Evolutionary conservation across 306 rosid genomes (phyloP), one percentile per base, ranked within the genome.

Genomic region (Quercus glauca): DNA sequence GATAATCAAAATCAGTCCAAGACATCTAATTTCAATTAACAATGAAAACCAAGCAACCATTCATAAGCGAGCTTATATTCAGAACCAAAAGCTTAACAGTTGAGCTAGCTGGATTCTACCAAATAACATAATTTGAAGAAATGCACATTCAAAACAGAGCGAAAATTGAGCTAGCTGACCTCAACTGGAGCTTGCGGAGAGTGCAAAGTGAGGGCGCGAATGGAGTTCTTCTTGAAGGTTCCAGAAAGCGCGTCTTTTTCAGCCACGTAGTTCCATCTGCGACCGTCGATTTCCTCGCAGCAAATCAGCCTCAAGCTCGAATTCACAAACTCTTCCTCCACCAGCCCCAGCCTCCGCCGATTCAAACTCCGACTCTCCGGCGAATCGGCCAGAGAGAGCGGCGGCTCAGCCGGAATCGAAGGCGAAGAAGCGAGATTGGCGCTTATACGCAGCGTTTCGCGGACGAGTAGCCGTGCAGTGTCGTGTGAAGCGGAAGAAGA

Each of bases 231-330:
- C 81, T 81, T 90, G 86, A 86, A 90, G 72, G 67, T 76, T 51
- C 89, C 89, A 15, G 71, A 69, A 13, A 49, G 53, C 1, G 82
- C 78, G 75, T 90, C 92, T 3, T 81, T 82, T 29, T 93, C 98
- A 1, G 96, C 96, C 4, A 95, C 90, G 81, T 95, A 93, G 52
- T 87, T 88, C 98, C 98, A 95, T 49, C 93, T 81, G 4, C 96
- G 93, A 17, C 99, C 98, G 35, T 95, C 96, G 69, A 95, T 71
- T 85, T 95, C 94, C 82, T 95, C 99, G 81, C 86, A 90, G 88
- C 98, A 95, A 63, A 95, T 91, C 82, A 88, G 80, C 43, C 87
- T 77, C 70, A 84, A 57, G 80, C 81, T 88, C 18, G 95, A 82
- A 79, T 76, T 78, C 4, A 90, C 73, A 51, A 80, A 87, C 25